Evolutionary conservation across 2,329 filamentous ascomycete genomes (phyloP).

Genomic region (Fusarium praegraminearum): DNA sequence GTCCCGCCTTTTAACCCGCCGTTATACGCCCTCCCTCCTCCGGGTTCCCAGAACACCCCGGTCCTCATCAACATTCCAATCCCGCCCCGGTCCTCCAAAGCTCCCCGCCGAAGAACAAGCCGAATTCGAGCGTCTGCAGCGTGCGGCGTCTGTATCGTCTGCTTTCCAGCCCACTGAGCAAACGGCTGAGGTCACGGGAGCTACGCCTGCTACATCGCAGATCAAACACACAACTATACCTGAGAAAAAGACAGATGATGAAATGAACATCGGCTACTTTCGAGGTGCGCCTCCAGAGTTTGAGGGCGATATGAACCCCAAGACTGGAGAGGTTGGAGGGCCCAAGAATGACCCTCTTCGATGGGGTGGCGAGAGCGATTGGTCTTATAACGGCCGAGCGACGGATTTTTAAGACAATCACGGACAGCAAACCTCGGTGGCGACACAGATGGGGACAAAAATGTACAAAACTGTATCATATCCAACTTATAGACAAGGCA

Average conservation of each 20-base stretch:
- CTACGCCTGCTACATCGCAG: conserved; percentile 46
- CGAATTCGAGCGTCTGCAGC: conserved; percentile 88
- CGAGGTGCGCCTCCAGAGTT: conserved; percentile 90
- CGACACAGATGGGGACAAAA: not conserved
- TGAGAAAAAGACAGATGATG: conserved; percentile 54
- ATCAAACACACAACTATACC: conserved; percentile 36
- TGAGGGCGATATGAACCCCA: conserved; percentile 89
- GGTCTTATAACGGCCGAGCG: conserved; percentile 95
- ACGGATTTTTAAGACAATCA: conserved; percentile 78
- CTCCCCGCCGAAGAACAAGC: conserved; percentile 91
- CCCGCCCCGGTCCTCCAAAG: conserved; percentile 80
- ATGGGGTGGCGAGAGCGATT: conserved; percentile 82
- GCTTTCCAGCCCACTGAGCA: conserved; percentile 54
- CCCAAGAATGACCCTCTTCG: conserved; percentile 96
- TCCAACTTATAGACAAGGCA: conserved; percentile 21
- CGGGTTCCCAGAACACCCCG: conserved; percentile 55
- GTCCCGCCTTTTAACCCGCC: conserved; percentile 40
- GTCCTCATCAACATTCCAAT: conserved; percentile 56
- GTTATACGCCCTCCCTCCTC: conserved; percentile 25
- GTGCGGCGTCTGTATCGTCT: conserved; percentile 63
- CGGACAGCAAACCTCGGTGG: not conserved
- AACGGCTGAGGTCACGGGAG: not conserved
- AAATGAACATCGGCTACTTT: conserved; percentile 71
- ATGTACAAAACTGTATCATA: conserved; percentile 38
- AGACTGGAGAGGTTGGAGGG: conserved; percentile 94